Base-by-base conservation (phyloP, 1,284 basidiomycete species). In the Vanrija sp. region DNA sequence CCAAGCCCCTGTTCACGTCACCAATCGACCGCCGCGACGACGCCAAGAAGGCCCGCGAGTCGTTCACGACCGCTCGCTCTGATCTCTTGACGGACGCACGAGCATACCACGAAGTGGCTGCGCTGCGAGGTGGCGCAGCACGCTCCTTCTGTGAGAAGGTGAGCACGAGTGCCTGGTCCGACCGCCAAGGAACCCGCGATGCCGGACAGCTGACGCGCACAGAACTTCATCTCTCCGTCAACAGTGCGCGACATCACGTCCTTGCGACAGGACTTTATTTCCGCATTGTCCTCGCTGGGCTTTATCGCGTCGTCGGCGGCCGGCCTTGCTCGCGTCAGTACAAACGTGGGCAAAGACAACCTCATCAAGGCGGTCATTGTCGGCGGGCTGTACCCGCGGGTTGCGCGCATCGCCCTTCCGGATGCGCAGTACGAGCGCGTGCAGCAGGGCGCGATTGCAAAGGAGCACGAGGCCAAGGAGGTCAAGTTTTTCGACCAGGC, bases 1-100 rank as follows among this genome's bases (percentile, higher is more conserved):
- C 85, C 23, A 95, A 95, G 67, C 87, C 93, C 2, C 73, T 97
- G 37, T 96, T 96, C 73, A 67, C 84, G 4, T 88, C 78, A 49
- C 89, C 91, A 0, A 81, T 87, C 68, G 90, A 95, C 31, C 86
- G 86, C 72, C 80, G 90, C 7, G 87, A 94, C 31, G 89, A 90
- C 64, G 85, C 60, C 41, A 52, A 19, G 61, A 89, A 86, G 58
- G 87, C 89, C 4, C 82, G 86, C 54, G 78, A 81, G 44, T 80
- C 80, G 10, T 92, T 92, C 65, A 76, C 82, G 9, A 80, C 78
- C 12, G 85, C 80, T n/a, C 84, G 86, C 54, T 94, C 90, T 60
- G 94, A 97, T 67, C 79, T 97, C 6, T 77, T 97, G 24, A 91
- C 90, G 0, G 88, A 93, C 63, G 80, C 84, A 7, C 79, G 83